Evolutionary conservation across 768 basidiomycete genomes (phyloP), one percentile per base, ranked within the genome.

Genomic region (Rhodotorula diobovata): DNA sequence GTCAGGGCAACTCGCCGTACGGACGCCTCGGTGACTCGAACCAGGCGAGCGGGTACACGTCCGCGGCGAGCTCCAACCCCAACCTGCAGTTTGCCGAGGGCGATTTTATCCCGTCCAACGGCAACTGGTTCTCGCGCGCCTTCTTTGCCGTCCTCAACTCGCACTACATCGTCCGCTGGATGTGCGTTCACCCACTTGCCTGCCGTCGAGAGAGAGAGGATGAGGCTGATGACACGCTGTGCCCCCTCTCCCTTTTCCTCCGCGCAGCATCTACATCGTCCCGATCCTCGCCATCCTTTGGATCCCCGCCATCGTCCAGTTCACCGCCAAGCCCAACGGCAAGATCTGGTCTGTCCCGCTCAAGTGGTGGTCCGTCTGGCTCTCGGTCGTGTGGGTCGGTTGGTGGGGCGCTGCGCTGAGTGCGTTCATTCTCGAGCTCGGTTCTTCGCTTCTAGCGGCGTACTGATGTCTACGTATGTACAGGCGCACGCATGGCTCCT

Each of bases 351-450:
- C 72, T 45, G 84, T 82, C 64, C 53, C 73, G 46, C 76, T 80
- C 30, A 12, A 68, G 54, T 70, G 54, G 51, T 69, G 57, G 60
- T 30, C 50, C 41, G 87, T 91, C 67, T 95, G 91, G 90, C 81
- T 93, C 39, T 85, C 84, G 50, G 86, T 93, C 43, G 81, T 86
- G 10, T 95, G 92, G 92, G 86, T 72, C 86, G 87, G 89, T 28
- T 93, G 90, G 89, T 93, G 91, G 91, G 85, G 81, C n/a, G 82
- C 87, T 4, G 83, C 89, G 32, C 90, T 90, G 18, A 78, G 80
- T 41, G 83, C 50, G 68, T 39, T 46, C 48, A 50, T 41, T 39
- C 39, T 68, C 37, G 20, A 32, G 58, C n/a, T 53, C 41, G 72
- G 41, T 62, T 23, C 14, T 39, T 71, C 43, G 39, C 46, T 50